These are phyloP conservation scores for Blastobotrys buckinghamii DNA, from an alignment of 1,139 yeast genomes.

Conservation along the genomic window DNA sequence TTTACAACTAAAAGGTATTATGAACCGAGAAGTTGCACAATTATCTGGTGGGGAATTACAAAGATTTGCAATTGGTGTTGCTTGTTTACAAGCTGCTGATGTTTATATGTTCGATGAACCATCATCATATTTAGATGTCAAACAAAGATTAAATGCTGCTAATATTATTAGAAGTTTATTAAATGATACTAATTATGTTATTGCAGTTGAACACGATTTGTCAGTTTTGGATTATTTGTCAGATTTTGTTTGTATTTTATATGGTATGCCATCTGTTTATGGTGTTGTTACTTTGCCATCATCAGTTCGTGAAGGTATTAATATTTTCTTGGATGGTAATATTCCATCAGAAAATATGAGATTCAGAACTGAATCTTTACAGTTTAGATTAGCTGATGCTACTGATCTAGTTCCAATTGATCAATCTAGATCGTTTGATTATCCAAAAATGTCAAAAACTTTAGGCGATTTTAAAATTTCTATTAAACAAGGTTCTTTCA, in stretches of 20 bases:
- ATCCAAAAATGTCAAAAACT: constrained; percentile 81
- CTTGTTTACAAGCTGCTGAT: constrained; percentile 90
- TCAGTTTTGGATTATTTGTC: constrained; percentile 95
- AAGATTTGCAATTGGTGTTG: constrained; percentile 96
- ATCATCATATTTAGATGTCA: constrained; percentile 94
- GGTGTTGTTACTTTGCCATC: constrained; percentile 97
- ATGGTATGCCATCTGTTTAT: constrained; percentile 96
- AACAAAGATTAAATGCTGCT: constrained; percentile 98
- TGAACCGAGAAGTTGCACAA: constrained; percentile 80
- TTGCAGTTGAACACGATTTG: constrained; percentile 97
- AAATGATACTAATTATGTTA: constrained; percentile 69
- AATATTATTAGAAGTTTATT: constrained; percentile 82
- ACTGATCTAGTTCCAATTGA: constrained; percentile 65
- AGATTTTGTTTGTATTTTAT: constrained; percentile 90
- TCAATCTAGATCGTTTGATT: constrained; percentile 68
- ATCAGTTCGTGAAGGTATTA: constrained; percentile 97
- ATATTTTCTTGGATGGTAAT: constrained; percentile 95
- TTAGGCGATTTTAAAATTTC: constrained; percentile 90
- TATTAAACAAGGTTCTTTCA: constrained; percentile 82
- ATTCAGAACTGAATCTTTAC: constrained; percentile 91
- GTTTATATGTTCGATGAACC: constrained; percentile 99
- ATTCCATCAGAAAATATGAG: constrained; percentile 95
- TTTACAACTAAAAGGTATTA: constrained; percentile 66
- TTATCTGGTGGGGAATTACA: constrained; percentile 98
- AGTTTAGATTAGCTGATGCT: constrained; percentile 91